Conservation (phyloP, 495 filamentous ascomycete species). For the Penicillium paradoxum region DNA sequence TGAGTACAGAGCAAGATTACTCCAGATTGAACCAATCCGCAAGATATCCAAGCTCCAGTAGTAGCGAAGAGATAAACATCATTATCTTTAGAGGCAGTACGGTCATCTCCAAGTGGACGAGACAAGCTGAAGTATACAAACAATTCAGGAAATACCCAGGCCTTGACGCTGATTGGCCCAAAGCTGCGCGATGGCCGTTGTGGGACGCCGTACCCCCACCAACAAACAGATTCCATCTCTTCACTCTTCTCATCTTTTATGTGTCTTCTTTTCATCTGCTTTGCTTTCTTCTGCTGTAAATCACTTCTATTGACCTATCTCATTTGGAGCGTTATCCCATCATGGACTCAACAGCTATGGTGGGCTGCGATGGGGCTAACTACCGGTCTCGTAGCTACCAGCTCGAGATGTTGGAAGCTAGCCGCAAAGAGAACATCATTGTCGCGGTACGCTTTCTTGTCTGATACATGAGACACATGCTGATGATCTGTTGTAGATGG, state of each 20-base stretch:
- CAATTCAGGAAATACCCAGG: neutral
- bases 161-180: neutral
- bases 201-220: neutral
- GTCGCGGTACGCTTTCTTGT: conserved; percentile 57
- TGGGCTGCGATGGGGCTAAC: conserved; percentile 7
- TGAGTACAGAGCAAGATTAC: no score
- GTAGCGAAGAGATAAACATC: no score
- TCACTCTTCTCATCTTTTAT: neutral
- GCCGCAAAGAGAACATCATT: conserved; percentile 74
- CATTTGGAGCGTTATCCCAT: no score
- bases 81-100: no score
- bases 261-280: neutral
- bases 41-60: no score
- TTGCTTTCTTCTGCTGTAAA: neutral
- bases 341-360: neutral
- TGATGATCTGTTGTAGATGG: conserved; percentile 58
- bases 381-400: conserved; percentile 69
- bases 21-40: no score
- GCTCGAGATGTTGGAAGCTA: conserved; percentile 84
- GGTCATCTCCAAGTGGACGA: no score
- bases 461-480: neutral
- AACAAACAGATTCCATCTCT: neutral
- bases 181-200: conserved; percentile 1
- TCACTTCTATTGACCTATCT: neutral
- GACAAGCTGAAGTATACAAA: neutral